A percentile compares a stretch with the other conserved stretches of the same genome.
phyloP scores from a whole-genome alignment of 2,329 filamentous ascomycete species.

The Chrysosporium queenslandicum region DNA sequence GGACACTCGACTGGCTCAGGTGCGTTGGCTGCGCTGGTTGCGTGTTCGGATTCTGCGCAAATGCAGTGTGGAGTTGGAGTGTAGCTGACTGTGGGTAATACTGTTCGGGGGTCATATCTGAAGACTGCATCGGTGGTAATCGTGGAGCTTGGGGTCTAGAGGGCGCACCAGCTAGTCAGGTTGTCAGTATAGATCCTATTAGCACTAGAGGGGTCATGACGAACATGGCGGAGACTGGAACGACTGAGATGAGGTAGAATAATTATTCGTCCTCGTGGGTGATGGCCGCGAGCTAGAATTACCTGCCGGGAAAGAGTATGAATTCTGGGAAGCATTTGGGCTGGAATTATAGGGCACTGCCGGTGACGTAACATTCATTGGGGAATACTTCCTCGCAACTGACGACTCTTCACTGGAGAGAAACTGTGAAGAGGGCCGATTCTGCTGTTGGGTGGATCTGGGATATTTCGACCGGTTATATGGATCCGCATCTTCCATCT shows the following conservation, averaged over 20 bases:
- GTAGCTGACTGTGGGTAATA: constrained; percentile 63
- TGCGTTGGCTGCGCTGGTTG: constrained; percentile 37
- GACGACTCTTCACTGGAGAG: constrained; percentile 64
- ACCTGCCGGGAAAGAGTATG: constrained; percentile 44
- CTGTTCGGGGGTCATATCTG: constrained; percentile 58
- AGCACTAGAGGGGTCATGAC: constrained; percentile 19
- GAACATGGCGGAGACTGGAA: constrained; percentile 52
- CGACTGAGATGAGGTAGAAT: constrained; percentile 47
- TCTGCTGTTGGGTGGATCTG: constrained; percentile 67
- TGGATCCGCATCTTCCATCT: constrained; percentile 83
- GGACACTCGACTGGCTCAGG: constrained; percentile 27
- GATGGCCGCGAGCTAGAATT: constrained; percentile 58
- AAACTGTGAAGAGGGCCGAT: constrained; percentile 62
- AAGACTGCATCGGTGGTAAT: constrained; percentile 61
- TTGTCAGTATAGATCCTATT: neutral
- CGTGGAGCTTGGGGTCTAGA: constrained; percentile 49
- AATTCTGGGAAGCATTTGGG: constrained; percentile 45
- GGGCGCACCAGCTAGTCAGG: constrained; percentile 19
- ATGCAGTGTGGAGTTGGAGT: constrained; percentile 59
- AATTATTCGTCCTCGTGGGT: constrained; percentile 56
- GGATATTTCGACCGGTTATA: constrained; percentile 81
- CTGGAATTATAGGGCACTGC: constrained; percentile 65
- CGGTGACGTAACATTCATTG: constrained; percentile 82
- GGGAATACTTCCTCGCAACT: constrained; percentile 85
- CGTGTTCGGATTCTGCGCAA: constrained; percentile 44